Evolutionary conservation across 768 basidiomycete species (phyloP).

Genomic region (Hortiboletus campestris): DNA sequence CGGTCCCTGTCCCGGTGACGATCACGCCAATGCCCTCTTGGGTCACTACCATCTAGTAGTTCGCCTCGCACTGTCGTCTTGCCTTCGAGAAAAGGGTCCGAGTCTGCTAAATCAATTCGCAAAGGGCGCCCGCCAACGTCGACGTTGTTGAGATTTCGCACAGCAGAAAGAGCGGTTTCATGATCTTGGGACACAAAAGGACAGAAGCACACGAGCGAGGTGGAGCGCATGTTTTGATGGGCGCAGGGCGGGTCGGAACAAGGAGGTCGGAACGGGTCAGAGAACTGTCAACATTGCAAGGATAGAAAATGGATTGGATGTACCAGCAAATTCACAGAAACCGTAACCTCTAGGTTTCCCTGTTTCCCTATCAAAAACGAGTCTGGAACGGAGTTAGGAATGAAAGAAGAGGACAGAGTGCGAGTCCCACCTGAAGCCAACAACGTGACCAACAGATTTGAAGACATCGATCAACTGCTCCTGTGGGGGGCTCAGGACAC

Average conservation of each 20-base stretch:
- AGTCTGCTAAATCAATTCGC: conserved; percentile 92
- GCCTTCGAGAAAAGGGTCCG: conserved; percentile 88
- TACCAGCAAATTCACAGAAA: conserved; percentile 91
- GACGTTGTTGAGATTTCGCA: conserved; percentile 91
- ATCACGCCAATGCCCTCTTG: conserved; percentile 38
- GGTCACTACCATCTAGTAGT: conserved; percentile 62
- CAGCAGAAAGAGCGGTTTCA: conserved; percentile 92
- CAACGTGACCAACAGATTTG: conserved; percentile 83
- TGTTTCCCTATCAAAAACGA: conserved; percentile 90
- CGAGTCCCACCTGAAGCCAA: conserved; percentile 73
- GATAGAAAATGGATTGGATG: conserved; percentile 38
- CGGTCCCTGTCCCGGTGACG: conserved; percentile 51
- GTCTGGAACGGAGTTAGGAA: conserved; percentile 39
- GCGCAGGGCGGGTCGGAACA: conserved; percentile 8
- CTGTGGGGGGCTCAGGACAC: conserved; percentile 31
- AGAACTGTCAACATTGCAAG: conserved; percentile 25
- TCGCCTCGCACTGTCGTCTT: conserved; percentile 87
- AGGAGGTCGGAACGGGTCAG: conserved; percentile 39
- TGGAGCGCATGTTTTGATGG: conserved; percentile 3
- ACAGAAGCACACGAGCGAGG: conserved; percentile 15
- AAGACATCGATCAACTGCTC: conserved; percentile 87
- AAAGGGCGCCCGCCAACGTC: conserved; percentile 91
- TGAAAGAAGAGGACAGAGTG: neutral
- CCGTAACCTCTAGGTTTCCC: conserved; percentile 94
- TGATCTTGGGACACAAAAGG: conserved; percentile 58